Base-by-base conservation (phyloP, 2,329 filamentous ascomycete genomes). In the Colletotrichum filicis region DNA sequence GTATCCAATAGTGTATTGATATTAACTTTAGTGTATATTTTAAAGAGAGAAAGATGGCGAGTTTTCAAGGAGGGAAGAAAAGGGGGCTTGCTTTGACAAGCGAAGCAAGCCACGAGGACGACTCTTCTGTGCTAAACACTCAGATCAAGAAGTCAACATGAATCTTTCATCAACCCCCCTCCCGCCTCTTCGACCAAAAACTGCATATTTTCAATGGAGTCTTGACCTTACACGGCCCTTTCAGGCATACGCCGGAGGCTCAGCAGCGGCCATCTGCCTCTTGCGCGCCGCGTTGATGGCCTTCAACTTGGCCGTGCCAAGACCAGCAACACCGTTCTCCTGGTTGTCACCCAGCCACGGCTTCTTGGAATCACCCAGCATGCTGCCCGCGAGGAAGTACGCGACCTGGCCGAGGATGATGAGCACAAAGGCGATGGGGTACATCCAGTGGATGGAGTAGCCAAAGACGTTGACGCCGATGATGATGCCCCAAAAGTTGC, bases 401-500 rank as follows among this genome's bases (percentile, higher is more conserved):
- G 95, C 88, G 61, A 95, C 87, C 77, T 98, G 90, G 1, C 97
- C 96, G 32, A 95, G 66, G 76, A 99, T 91, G 82, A 99, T 98
- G 76, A 95, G 87, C 11, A 97, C 94, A 82, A 99, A 99, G 14
- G 97, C 96, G 80, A 98, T 94, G 5, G 97, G 96, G 84, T 99
- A 99, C 84, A 98, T 88, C 87, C 91, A 98, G 84, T 98, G 94
- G 71, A 99, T 91, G 53, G 83, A 83, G 77, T 93, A 90, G 57
- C 92, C 91, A 79, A 99, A 97, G 61, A 98, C 94, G 80, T 92
- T 89, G 77, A 97, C 91, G 62, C 97, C 97, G 77, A 99, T 96
- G 76, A 97, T 93, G 74, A 97, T 93, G 76, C 95, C 95, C 97
- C 97, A 99, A 85, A 98, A 98, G 84, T 97, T 98, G 78, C 92